Base-by-base conservation (phyloP, 108 stramenopile genomes). In the Parietichytrium sp. region DNA sequence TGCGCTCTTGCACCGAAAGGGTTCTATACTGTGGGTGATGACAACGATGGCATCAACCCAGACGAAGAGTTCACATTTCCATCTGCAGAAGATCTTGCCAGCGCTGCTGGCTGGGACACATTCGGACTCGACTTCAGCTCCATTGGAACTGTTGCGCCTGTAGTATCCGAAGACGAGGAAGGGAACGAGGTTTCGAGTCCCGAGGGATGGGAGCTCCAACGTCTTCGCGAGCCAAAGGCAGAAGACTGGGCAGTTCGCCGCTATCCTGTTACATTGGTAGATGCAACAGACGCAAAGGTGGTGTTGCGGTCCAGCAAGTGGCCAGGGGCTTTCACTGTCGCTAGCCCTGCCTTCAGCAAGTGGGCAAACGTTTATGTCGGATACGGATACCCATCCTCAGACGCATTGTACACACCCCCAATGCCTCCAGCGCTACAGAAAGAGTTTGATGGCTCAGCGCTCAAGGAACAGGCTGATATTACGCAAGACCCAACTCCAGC, bases 251-350 rank as follows among this genome's bases (percentile, higher is more conserved):
- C 84, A 2, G 80, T 87, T 29, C 54, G 89, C 0, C 42, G 82
- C 0, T 83, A 80, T 16, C 90, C 90, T 3, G 83, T 82, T 16
- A 47, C 82, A 20, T 7, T 53, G 47, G 61, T 61, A 4, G 87
- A 82, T 12, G 80, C 83, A 2, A 87, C 83, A 6, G 83, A 85
- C 30, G 48, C 82, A 16, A 45, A 85, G 0, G 83, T 81, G 51
- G 50, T 47, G 25, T 49, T 86, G 3, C 78, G 78, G 27, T 45
- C 33, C 38, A 15, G 18, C 3, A 48, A 42, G 25, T 90, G 88
- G 88, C 90, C 90, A 13, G 90, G 90, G 18, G 90, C 88, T 15
- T 42, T 88, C 29, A 87, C 90, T 3, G 84, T 89, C 13, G 88
- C 87, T 16, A 51, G 30, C 15, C 87, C 61, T 23, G 61, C 61